Evolutionary conservation across 192 early-diverging fungal species (phyloP).

Genomic region (Funneliformis geosporum): DNA sequence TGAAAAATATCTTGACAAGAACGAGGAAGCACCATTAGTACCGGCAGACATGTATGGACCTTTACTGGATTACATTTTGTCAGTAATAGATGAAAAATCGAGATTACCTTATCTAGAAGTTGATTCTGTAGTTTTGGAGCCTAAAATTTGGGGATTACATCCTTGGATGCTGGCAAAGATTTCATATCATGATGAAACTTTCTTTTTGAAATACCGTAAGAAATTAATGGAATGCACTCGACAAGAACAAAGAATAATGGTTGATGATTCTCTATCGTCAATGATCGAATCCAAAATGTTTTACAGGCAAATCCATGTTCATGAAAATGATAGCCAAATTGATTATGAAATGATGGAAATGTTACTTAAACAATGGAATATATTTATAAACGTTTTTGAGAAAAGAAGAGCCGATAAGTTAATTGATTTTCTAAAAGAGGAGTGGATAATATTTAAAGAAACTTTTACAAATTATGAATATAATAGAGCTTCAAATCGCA

Average conservation of each 20-base stretch:
- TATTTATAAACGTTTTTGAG: neutral
- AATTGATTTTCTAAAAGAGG: neutral
- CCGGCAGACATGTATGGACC: neutral
- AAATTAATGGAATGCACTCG: neutral
- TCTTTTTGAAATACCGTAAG: neutral
- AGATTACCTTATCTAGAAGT: neutral
- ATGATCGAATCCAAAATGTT: neutral
- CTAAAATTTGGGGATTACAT: conserved; percentile 14
- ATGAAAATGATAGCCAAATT: neutral
- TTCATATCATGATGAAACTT: neutral
- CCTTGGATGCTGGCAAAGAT: conserved; percentile 23
- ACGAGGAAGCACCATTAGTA: neutral
- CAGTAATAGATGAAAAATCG: neutral
- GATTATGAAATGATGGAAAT: neutral
- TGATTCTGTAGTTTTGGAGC: neutral
- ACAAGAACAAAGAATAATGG: conserved; percentile 1
- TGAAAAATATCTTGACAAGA: neutral
- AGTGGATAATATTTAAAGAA: neutral
- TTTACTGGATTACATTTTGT: conserved; percentile 7
- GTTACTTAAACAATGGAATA: neutral
- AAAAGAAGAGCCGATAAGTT: neutral
- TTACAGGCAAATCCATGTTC: neutral
- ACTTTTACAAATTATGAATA: neutral
- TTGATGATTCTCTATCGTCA: neutral
- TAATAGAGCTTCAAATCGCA: neutral